phyloP scores from a whole-genome alignment of 2,329 filamentous ascomycete species.

The Aspergillus niger region DNA sequence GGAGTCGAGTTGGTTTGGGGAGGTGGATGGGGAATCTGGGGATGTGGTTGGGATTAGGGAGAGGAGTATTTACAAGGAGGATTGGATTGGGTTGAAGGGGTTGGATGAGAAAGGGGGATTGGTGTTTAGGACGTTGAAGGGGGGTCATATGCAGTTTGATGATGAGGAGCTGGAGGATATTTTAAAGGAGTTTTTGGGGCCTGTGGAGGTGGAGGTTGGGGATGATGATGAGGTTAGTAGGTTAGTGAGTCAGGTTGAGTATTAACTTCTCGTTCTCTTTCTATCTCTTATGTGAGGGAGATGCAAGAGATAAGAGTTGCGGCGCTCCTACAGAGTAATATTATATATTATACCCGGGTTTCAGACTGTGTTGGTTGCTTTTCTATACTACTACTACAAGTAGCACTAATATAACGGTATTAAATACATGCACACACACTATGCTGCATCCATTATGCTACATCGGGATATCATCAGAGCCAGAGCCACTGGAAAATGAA shows the following conservation, averaged over 20 bases:
- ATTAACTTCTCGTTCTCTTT: neutral
- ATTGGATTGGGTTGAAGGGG: slow-evolving; percentile 84
- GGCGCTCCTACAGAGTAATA: no score
- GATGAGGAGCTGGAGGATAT: slow-evolving; percentile 66
- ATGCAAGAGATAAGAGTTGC: no score
- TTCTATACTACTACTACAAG: no score
- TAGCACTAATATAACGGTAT: no score
- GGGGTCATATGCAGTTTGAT: slow-evolving; percentile 79
- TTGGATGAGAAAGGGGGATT: slow-evolving; percentile 79
- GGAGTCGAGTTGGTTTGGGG: slow-evolving; percentile 86
- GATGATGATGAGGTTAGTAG: slow-evolving; percentile 4
- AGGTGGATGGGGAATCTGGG: slow-evolving; percentile 69
- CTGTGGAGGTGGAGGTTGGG: slow-evolving; percentile 24
- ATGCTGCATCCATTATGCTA: no score
- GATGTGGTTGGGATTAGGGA: slow-evolving; percentile 68
- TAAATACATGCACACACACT: no score
- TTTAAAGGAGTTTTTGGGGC: slow-evolving; percentile 58
- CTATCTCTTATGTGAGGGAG: neutral
- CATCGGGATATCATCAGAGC: no score
- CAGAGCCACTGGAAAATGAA: no score
- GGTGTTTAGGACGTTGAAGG: slow-evolving; percentile 70
- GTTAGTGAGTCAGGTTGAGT: slow-evolving; percentile 22
- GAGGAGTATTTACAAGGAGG: slow-evolving; percentile 76
- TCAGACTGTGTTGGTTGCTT: no score
- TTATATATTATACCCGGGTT: neutral